Conservation (phyloP, 2,329 filamentous ascomycete species). For the Arachnomyces sp. region DNA sequence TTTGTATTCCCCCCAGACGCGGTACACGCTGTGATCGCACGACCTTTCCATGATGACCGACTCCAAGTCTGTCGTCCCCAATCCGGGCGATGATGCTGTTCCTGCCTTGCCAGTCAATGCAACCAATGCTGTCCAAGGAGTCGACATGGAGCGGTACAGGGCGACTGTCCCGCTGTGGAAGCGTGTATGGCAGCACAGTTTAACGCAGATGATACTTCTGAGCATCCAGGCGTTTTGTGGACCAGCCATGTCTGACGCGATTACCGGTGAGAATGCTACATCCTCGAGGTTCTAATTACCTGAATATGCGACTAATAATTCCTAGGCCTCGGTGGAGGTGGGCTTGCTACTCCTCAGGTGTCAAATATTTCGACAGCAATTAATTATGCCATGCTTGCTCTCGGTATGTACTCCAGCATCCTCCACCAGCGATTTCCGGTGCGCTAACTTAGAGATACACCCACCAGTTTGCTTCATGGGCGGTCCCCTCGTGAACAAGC, state of each 20-base stretch:
- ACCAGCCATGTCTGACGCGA: conserved; percentile 35
- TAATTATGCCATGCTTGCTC: conserved; percentile 22
- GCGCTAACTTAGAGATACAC: conserved; percentile 4
- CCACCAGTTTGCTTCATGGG: conserved; percentile 34
- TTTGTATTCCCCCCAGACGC: too few species aligned
- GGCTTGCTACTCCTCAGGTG: conserved; percentile 38
- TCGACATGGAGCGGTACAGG: conserved; percentile 25
- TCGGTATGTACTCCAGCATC: conserved; percentile 15
- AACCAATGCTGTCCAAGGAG: conserved; percentile 10
- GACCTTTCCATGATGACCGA: too few species aligned
- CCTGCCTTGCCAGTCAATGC: background rate
- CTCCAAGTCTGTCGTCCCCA: too few species aligned
- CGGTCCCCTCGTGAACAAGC: conserved; percentile 41
- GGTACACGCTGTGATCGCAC: too few species aligned
- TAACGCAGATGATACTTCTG: conserved; percentile 44
- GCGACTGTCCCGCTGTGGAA: conserved; percentile 32
- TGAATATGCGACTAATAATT: background rate
- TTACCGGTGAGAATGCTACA: conserved; percentile 22
- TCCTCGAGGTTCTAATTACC: background rate
- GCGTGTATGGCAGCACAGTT: conserved; percentile 39
- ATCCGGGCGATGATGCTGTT: too few species aligned
- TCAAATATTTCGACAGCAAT: conserved; percentile 35
- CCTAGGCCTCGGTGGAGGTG: conserved; percentile 36
- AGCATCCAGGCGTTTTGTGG: conserved; percentile 41
- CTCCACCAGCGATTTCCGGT: background rate